Base-by-base conservation (phyloP, 139 green algal species). In the Picochlorum sp. region DNA sequence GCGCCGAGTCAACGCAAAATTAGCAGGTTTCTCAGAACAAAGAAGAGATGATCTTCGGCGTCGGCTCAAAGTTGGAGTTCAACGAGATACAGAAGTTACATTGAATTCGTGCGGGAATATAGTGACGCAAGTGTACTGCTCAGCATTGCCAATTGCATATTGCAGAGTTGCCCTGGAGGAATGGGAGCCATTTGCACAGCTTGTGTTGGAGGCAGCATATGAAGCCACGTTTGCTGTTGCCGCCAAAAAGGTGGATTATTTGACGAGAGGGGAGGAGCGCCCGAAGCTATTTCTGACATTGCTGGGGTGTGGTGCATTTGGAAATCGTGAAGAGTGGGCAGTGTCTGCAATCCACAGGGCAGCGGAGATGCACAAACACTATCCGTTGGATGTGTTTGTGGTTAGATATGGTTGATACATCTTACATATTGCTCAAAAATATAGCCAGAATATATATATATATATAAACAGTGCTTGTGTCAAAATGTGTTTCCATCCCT, bases 71-170 rank as follows among this genome's bases (percentile, higher is more conserved):
- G 47, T 54, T 54, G 47, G 47, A 54, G 11, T 54, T 26, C 47
- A 54, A 21, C 16, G n/a, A 21, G 47, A 54, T 54, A 54, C 47
- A 54, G 47, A 54, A 10, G 47, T 54, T 9, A 54, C 47, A 20
- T 54, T 54, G 15, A 13, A 3, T 20, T 54, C 47, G 47, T 24
- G 47, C 0, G 47, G 47, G 18, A 54, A 54, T 21, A 54, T 26
- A 24, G 11, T 54, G 0, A 54, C 47, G 18, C 58, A 65, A 24
- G 58, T 65, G 14, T 65, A 64, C 58, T 65, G 58, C 23, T 65
- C 58, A 13, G 58, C 58, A 15, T 65, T 54, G 21, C 58, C 58
- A 58, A 58, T 65, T 28, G 20, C 58, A 15, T 65, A 54, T 20
- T 54, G 47, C 47, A 23, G 16, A 20, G 47, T 14, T 20, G 47